These are phyloP conservation scores for Ascoidea tarda DNA, from an alignment of 805 yeast species.

Conservation along the genomic window DNA sequence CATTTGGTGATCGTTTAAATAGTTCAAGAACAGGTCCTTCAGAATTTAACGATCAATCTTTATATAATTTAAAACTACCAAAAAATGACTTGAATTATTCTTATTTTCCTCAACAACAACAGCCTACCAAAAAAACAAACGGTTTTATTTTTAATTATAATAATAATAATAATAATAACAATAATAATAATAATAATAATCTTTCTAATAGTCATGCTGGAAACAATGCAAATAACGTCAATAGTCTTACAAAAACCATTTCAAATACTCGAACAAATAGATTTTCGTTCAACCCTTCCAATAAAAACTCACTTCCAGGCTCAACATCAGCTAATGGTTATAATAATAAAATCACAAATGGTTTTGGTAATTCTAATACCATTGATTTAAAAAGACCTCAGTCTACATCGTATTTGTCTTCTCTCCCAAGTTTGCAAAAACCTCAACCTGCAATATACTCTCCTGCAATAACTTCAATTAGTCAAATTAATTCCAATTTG, in stretches of 20 bases:
- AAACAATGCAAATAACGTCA: not conserved
- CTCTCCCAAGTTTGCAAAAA: constrained; percentile 1
- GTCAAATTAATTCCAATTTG: constrained; percentile 1
- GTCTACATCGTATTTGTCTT: not conserved
- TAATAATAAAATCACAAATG: not conserved
- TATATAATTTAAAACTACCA: too few species aligned
- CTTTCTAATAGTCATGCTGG: not conserved
- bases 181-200: not conserved
- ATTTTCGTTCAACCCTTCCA: not conserved
- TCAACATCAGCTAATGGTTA: not conserved
- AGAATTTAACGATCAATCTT: not conserved
- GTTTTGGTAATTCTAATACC: not conserved
- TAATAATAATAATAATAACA: not conserved
- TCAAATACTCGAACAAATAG: not conserved
- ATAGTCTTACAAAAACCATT: too few species aligned
- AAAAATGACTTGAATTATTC: not conserved
- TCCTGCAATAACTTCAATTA: not conserved
- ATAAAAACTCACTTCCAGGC: not conserved
- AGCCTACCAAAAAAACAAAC: constrained; percentile 1
- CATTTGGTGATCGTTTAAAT: constrained; percentile 1
- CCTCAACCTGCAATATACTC: not conserved
- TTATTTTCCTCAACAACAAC: constrained; percentile 8
- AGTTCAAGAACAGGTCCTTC: not conserved
- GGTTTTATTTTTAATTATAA: not conserved
- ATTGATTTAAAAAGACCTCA: constrained; percentile 1